These are phyloP conservation scores for Arthrobotrys sinensis DNA, from an alignment of 2,329 filamentous ascomycete genomes.

Conservation along the genomic window DNA sequence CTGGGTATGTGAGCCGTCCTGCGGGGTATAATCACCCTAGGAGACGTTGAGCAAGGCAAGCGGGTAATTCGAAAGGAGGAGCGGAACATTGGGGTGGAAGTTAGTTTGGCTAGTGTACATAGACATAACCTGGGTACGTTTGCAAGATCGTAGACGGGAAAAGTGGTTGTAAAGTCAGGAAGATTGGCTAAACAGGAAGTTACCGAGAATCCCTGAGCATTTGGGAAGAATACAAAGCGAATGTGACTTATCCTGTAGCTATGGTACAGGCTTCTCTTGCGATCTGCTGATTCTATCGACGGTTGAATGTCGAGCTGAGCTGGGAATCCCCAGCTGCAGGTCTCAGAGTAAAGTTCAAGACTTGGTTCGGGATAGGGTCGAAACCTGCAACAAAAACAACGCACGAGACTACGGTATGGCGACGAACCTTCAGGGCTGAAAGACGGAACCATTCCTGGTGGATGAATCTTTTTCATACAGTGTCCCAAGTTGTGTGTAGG, in stretches of 20 bases:
- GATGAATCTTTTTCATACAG: too few relatives aligned
- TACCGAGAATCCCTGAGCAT: slow-evolving; percentile 1
- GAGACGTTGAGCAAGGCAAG: not conserved
- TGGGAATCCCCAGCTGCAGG: not conserved
- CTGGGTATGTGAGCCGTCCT: slow-evolving; percentile 63
- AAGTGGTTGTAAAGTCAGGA: not conserved
- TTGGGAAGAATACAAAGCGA: slow-evolving; percentile 1
- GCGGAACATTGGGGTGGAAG: slow-evolving; percentile 43
- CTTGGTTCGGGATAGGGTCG: not conserved
- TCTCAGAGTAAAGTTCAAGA: not conserved
- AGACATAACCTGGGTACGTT: slow-evolving; percentile 9
- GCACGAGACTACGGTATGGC: not conserved
- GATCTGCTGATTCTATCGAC: slow-evolving; percentile 12
- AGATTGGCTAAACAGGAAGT: slow-evolving; percentile 18
- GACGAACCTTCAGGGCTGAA: too few relatives aligned
- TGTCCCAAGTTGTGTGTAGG: too few relatives aligned
- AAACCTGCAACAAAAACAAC: slow-evolving; percentile 59
- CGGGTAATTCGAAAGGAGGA: slow-evolving; percentile 38
- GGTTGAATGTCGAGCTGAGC: not conserved
- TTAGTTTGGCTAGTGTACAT: not conserved
- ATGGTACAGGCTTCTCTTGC: not conserved
- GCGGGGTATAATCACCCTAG: slow-evolving; percentile 22
- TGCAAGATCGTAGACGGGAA: not conserved
- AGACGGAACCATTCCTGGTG: too few relatives aligned
- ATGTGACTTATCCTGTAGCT: not conserved